These are phyloP conservation scores for Metarhizium guizhouense DNA, from an alignment of 2,329 filamentous ascomycete species.

Conservation along the genomic window DNA sequence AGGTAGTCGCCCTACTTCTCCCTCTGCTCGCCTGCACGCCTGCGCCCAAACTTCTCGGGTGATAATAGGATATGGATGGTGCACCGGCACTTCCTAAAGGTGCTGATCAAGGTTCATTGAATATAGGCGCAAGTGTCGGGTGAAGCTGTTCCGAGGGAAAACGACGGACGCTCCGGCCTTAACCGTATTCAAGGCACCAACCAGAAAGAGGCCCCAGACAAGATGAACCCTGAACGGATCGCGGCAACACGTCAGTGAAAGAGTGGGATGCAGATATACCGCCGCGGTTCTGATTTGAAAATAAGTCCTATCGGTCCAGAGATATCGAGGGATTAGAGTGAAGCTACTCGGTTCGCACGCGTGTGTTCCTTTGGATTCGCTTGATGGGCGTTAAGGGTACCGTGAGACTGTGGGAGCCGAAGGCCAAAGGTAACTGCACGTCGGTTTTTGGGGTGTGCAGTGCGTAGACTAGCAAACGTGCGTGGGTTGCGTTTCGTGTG, in stretches of 20 bases:
- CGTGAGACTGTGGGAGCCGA: background rate
- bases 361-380: background rate
- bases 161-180: background rate
- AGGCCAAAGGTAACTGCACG: background rate
- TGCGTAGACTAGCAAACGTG: background rate
- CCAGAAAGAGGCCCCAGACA: background rate
- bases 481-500: background rate
- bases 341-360: background rate
- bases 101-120: background rate
- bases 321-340: background rate
- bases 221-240: background rate
- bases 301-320: background rate
- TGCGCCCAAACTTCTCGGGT: background rate
- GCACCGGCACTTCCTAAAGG: background rate
- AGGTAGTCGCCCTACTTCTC: background rate
- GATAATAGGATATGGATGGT: background rate
- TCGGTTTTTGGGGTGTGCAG: background rate
- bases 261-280: background rate
- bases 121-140: background rate
- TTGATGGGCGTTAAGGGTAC: background rate
- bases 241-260: background rate
- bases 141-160: background rate
- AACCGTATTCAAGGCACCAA: background rate
- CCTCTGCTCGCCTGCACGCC: background rate
- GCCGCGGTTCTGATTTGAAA: background rate